Base-by-base conservation (phyloP, 139 green algal species). In the Chlorella vulgaris region DNA sequence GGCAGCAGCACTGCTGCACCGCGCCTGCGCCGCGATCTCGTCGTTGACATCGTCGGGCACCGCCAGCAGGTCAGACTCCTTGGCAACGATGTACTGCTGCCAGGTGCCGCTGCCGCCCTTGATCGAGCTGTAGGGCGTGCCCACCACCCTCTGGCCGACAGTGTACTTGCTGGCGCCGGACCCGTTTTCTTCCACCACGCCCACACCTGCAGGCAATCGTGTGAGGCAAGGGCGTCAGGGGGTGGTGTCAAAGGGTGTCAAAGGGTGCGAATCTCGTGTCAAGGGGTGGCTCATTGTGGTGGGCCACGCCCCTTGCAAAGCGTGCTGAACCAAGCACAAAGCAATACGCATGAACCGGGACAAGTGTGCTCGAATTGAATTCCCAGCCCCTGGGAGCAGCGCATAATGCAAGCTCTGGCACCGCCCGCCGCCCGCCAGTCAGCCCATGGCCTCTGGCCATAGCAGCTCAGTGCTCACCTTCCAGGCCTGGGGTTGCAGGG, bases 71-170 rank as follows among this genome's bases (percentile, higher is more conserved):
- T 51, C 10, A 10, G 61, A 60, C 50, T 82, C 77, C 31, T 60
- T 61, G n/a, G 84, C 80, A 1, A 74, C 55, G 21, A 85, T 28
- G 67, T 86, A 89, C 78, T 90, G 70, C 76, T 89, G 81, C 83
- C 86, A 93, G 0, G 84, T 90, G 50, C 89, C 89, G 29, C 65
- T 60, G 47, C 86, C 87, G n/a, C 43, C 28, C 38, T 76, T 7
- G 2, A 86, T 33, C 3, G 43, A 35, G 35, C 29, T 62, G 74
- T 83, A 92, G 19, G 77, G 69, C 0, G 74, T 63, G 10, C 80
- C 80, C 33, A 90, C 82, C 13, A 91, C 86, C 0, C 89, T 75
- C 71, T 91, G 80, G 0, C 89, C 89, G 10, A 55, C 33, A 7
- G 75, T 53, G 15, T 88, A 87, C 13, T 77, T 81, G 31, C 33